phyloP scores from a whole-genome alignment of 2,329 filamentous ascomycete genomes.

The Clonostachys chloroleuca region DNA sequence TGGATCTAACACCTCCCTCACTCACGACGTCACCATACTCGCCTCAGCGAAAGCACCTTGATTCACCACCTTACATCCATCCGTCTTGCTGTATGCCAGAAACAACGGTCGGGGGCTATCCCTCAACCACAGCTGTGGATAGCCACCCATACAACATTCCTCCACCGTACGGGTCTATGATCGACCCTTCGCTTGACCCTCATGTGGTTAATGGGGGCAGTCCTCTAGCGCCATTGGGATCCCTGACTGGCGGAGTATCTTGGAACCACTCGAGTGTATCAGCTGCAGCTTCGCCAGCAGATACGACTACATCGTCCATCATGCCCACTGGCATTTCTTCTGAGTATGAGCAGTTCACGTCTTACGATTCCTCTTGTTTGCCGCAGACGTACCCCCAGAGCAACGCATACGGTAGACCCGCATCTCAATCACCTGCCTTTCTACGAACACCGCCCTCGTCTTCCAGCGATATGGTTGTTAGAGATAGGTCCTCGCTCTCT shows the following conservation, averaged over 20 bases:
- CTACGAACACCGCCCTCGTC: conserved; percentile 1
- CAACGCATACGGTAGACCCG: conserved; percentile 4
- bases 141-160: conserved; percentile 2
- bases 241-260: conserved; percentile 30
- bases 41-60: conserved; percentile 3
- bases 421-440: conserved; percentile 2
- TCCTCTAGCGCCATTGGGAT: conserved; percentile 20
- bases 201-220: conserved; percentile 20
- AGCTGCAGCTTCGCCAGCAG: conserved; percentile 20
- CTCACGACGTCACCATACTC: conserved; percentile 12
- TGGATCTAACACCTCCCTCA: conserved; percentile 12
- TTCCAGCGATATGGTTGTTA: neutral
- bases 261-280: conserved; percentile 36
- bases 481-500: neutral
- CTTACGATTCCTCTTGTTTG: conserved; percentile 33
- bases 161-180: conserved; percentile 23
- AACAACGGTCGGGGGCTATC: neutral
- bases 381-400: conserved; percentile 12
- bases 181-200: conserved; percentile 29
- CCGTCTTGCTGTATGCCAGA: neutral
- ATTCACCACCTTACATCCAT: conserved; percentile 2
- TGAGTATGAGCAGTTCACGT: conserved; percentile 47
- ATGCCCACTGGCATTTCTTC: conserved; percentile 37
- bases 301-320: conserved; percentile 31
- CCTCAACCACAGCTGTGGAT: neutral